Percentiles rank a stretch among this genome's conserved stretches.
These are phyloP conservation scores for Phyllosticta ampelicida DNA, from an alignment of 2,329 filamentous ascomycete species.

Conservation along the genomic window DNA sequence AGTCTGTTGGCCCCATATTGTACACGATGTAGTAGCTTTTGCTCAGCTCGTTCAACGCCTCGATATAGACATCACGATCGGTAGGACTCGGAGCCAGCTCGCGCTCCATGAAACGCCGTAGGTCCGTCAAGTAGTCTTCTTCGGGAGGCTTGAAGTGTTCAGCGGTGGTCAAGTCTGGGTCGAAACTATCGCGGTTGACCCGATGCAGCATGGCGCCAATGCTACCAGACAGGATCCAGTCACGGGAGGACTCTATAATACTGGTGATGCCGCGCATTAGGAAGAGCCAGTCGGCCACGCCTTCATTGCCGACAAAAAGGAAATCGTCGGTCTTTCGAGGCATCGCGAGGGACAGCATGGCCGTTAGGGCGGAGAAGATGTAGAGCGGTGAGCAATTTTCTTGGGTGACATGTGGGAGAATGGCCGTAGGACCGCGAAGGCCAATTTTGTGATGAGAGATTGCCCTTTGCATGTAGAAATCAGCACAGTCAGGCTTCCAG, in stretches of 20 bases:
- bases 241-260: conserved; percentile 1
- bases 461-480: conserved; percentile 4
- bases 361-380: conserved; percentile 8
- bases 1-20: background rate
- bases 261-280: conserved; percentile 6
- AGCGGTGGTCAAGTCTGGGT: background rate
- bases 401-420: conserved; percentile 1
- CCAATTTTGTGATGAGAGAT: conserved; percentile 7
- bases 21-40: background rate
- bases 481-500: conserved; percentile 1
- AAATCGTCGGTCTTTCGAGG: conserved; percentile 8
- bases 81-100: background rate
- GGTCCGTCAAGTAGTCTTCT: background rate
- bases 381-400: conserved; percentile 6
- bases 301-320: conserved; percentile 2
- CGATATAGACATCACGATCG: background rate
- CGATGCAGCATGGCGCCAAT: conserved; percentile 4
- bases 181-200: background rate
- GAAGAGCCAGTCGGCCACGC: conserved; percentile 7
- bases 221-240: conserved; percentile 4
- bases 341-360: conserved; percentile 5
- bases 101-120: conserved; percentile 7
- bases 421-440: conserved; percentile 3
- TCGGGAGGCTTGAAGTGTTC: conserved; percentile 1
- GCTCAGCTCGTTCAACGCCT: conserved; percentile 1